phyloP scores from a whole-genome alignment of 192 early-diverging fungal species.

The Podila epigama region DNA sequence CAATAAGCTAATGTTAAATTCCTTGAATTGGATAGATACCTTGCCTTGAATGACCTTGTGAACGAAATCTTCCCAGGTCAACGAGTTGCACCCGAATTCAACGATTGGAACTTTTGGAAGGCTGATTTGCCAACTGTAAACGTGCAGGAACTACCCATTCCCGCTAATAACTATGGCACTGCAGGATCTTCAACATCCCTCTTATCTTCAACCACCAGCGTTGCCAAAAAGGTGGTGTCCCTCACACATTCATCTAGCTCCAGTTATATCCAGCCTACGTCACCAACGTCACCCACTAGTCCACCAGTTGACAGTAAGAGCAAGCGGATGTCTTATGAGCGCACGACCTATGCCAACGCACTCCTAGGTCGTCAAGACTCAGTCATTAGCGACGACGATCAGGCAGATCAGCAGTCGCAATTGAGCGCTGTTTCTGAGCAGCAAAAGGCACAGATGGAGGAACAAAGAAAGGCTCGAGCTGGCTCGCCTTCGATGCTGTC shows the following conservation, averaged over 20 bases:
- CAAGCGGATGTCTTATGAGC: conserved; percentile 15
- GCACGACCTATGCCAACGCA: conserved; percentile 3
- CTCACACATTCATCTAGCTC: conserved; percentile 20
- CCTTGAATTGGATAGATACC: conserved; percentile 47
- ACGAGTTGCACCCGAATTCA: conserved; percentile 72
- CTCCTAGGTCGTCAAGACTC: conserved; percentile 13
- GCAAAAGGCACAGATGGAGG: conserved; percentile 11
- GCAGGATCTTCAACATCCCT: conserved; percentile 26
- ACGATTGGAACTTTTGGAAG: conserved; percentile 89
- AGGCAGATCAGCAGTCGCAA: conserved; percentile 4
- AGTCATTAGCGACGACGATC: conserved; percentile 30
- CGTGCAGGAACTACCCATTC: conserved; percentile 47
- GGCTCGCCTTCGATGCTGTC: conserved; percentile 43
- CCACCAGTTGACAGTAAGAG: conserved; percentile 21
- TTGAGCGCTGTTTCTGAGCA: neutral
- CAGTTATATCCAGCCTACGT: conserved; percentile 21
- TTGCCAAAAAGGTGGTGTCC: conserved; percentile 35
- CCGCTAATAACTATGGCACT: conserved; percentile 23
- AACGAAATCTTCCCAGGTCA: conserved; percentile 92
- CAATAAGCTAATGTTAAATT: neutral
- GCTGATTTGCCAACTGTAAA: conserved; percentile 58
- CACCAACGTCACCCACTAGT: conserved; percentile 30
- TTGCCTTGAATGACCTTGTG: conserved; percentile 90
- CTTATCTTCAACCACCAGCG: conserved; percentile 22
- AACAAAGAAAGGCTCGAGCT: conserved; percentile 6